A percentile compares a stretch with the other conserved stretches of the same genome.
Conservation (phyloP, 176 grass and related monocot species). For the Canna indica region DNA sequence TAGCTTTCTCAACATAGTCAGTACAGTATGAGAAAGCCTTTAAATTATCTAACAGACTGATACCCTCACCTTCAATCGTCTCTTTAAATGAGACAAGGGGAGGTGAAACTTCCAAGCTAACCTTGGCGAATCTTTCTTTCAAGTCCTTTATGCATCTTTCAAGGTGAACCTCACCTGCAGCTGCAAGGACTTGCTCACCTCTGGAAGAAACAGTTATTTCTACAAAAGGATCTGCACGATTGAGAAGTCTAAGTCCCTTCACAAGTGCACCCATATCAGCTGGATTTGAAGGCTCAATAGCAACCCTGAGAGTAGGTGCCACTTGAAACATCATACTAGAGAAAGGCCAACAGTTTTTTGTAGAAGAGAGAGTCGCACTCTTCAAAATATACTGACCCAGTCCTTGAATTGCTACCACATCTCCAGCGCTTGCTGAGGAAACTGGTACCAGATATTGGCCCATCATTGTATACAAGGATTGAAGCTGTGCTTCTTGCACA, state of each 20-base stretch:
- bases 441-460: constrained; percentile 58
- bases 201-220: constrained; percentile 65
- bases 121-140: constrained; percentile 85
- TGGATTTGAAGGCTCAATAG: constrained; percentile 72
- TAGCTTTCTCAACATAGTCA: constrained; percentile 54
- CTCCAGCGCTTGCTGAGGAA: constrained; percentile 46
- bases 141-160: constrained; percentile 85
- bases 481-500: constrained; percentile 66
- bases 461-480: constrained; percentile 78
- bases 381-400: constrained; percentile 73
- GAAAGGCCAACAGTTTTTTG: constrained; percentile 70
- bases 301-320: constrained; percentile 76
- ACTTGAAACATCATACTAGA: constrained; percentile 94
- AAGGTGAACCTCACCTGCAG: constrained; percentile 84
- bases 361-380: constrained; percentile 75
- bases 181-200: constrained; percentile 76
- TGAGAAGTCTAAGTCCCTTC: constrained; percentile 73
- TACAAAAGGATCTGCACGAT: constrained; percentile 79
- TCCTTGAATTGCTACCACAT: constrained; percentile 81
- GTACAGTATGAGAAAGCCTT: constrained; percentile 14
- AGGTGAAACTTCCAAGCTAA: constrained; percentile 61
- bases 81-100: constrained; percentile 88
- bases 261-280: constrained; percentile 48
- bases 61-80: constrained; percentile 67
- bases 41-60: constrained; percentile 28